Evolutionary conservation across 2,329 filamentous ascomycete genomes (phyloP).

Genomic region (Arthrobotrys megalospora): DNA sequence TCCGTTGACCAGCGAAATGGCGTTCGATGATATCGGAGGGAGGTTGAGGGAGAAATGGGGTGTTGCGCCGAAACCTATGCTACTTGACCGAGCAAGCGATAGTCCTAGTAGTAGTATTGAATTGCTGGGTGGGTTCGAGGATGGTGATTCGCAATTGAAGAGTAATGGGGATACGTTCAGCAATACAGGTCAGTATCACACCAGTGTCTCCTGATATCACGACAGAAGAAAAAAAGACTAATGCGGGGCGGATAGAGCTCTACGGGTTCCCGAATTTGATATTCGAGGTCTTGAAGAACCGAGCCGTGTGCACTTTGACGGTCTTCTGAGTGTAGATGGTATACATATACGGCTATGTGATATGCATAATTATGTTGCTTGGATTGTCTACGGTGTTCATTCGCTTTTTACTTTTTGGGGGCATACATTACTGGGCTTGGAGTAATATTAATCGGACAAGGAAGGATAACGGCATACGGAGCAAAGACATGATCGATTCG

Average conservation of each 20-base stretch:
- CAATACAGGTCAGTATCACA: constrained; percentile 62
- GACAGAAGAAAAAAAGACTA: constrained; percentile 1
- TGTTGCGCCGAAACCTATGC: constrained; percentile 76
- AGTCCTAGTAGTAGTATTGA: constrained; percentile 92
- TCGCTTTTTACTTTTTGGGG: neutral
- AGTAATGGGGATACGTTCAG: constrained; percentile 69
- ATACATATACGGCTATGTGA: neutral
- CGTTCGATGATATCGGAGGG: constrained; percentile 76
- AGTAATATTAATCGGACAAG: constrained; percentile 17
- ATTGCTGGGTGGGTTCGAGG: constrained; percentile 87
- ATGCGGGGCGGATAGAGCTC: constrained; percentile 68
- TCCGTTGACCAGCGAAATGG: constrained; percentile 80
- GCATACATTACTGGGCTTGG: constrained; percentile 2
- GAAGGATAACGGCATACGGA: constrained; percentile 4
- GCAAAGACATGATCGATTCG: constrained; percentile 23
- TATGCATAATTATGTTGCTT: neutral
- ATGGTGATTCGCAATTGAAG: constrained; percentile 72
- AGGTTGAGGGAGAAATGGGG: constrained; percentile 72
- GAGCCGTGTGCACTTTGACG: constrained; percentile 88
- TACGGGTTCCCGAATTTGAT: constrained; percentile 94
- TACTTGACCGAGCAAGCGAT: constrained; percentile 90
- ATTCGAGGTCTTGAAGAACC: constrained; percentile 96
- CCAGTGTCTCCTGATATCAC: constrained; percentile 2
- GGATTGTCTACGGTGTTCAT: neutral
- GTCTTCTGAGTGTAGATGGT: constrained; percentile 77